phyloP scores from a whole-genome alignment of 305 asterid genomes.

The Coffea humblotiana region DNA sequence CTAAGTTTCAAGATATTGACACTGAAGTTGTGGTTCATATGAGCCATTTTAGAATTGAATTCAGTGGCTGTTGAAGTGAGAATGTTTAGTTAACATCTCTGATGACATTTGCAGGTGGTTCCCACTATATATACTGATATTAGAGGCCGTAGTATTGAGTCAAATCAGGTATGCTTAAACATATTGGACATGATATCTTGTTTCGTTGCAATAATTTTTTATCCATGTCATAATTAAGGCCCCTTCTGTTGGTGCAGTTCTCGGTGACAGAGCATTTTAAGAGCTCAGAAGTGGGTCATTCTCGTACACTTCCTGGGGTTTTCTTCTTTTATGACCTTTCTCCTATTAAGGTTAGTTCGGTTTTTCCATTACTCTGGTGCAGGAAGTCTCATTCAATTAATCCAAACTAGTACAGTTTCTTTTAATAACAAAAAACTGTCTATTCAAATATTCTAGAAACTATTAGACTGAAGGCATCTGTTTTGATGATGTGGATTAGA shows the following conservation, averaged over 20 bases:
- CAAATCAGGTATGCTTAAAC: constrained; percentile 72
- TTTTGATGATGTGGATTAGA: too few relatives aligned
- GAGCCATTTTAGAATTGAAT: not conserved
- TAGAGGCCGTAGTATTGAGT: constrained; percentile 70
- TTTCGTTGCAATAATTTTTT: constrained; percentile 1
- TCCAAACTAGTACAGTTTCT: not conserved
- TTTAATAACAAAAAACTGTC: not conserved
- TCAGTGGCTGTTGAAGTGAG: constrained; percentile 14
- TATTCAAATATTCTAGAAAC: too few relatives aligned
- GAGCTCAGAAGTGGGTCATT: constrained; percentile 55
- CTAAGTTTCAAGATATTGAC: not conserved
- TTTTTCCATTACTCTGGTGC: not conserved
- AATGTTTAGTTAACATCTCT: constrained; percentile 12
- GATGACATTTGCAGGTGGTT: constrained; percentile 75
- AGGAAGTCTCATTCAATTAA: not conserved
- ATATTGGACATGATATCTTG: constrained; percentile 15
- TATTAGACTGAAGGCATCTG: not conserved
- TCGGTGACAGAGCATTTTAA: constrained; percentile 94
- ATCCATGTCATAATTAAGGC: constrained; percentile 10
- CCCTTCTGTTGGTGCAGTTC: constrained; percentile 55
- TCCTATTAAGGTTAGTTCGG: constrained; percentile 69
- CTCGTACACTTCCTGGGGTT: constrained; percentile 76
- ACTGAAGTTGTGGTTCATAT: not conserved
- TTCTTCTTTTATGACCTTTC: constrained; percentile 93
- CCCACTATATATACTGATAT: constrained; percentile 77